Conservation (phyloP, 352 stramenopile genomes). For the Halophytophthora polymorphica region DNA sequence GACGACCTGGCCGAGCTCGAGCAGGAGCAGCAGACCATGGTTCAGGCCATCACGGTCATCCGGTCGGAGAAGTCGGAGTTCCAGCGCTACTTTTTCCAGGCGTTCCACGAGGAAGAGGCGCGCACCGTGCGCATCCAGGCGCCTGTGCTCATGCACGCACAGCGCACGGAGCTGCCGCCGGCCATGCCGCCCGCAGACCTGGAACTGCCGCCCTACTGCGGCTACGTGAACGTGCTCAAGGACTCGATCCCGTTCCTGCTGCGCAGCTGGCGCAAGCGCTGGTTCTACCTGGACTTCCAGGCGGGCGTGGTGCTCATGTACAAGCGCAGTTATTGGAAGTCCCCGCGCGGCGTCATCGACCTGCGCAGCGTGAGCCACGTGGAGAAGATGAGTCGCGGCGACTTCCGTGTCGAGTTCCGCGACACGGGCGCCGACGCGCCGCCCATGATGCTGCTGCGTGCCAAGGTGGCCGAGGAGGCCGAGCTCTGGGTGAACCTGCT, state of each 20-base stretch:
- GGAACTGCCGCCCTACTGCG: conserved; percentile 67
- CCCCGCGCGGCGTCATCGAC: conserved; percentile 65
- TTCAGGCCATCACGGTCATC: conserved; percentile 59
- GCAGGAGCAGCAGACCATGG: conserved; percentile 45
- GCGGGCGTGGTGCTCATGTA: conserved; percentile 71
- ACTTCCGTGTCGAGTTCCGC: conserved; percentile 69
- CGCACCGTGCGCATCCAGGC: conserved; percentile 15
- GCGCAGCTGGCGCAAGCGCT: conserved; percentile 78
- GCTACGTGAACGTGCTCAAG: conserved; percentile 75
- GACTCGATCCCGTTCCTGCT: conserved; percentile 74
- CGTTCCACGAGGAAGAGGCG: conserved; percentile 49
- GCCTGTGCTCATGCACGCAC: conserved; percentile 22
- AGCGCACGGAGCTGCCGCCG: conserved; percentile 29
- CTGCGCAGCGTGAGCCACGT: conserved; percentile 55
- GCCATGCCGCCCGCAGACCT: conserved; percentile 28
- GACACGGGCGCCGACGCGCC: conserved; percentile 30
- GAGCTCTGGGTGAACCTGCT: conserved; percentile 78
- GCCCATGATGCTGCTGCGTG: conserved; percentile 58
- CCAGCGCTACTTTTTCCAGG: conserved; percentile 52
- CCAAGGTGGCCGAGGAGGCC: conserved; percentile 51
- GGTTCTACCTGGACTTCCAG: conserved; percentile 81
- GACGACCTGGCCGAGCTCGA: conserved; percentile 61
- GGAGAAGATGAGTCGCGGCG: conserved; percentile 64
- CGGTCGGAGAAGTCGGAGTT: conserved; percentile 58
- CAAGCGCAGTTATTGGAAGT: conserved; percentile 86